Conservation (phyloP, 352 stramenopile genomes). For the Phytophthora cryptogea region DNA sequence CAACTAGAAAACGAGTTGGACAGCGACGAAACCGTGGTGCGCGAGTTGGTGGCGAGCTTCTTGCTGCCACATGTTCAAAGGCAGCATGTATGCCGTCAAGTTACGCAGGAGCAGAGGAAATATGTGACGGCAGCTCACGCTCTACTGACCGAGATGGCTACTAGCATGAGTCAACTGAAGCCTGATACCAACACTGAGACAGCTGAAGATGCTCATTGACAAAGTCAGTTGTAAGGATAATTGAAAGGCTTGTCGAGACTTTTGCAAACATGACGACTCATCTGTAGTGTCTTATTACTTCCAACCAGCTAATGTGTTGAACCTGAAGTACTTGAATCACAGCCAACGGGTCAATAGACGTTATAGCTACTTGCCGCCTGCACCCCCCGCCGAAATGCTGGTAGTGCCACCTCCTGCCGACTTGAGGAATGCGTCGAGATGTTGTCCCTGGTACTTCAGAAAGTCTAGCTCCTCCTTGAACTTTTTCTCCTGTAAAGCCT, state of each 20-base stretch:
- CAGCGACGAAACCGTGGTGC: conserved; percentile 64
- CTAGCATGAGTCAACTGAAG: conserved; percentile 21
- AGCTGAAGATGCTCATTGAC: conserved; percentile 8
- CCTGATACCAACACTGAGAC: neutral
- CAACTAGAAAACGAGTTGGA: conserved; percentile 54
- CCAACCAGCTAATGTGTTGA: neutral
- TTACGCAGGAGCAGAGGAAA: conserved; percentile 64
- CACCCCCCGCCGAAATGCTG: conserved; percentile 12
- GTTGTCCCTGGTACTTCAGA: conserved; percentile 95
- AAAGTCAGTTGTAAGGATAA: neutral
- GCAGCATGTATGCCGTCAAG: conserved; percentile 59
- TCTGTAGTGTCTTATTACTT: conserved; percentile 10
- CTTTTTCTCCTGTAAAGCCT: conserved; percentile 92
- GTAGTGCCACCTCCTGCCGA: conserved; percentile 65
- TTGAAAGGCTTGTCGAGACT: neutral
- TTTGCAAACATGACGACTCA: neutral
- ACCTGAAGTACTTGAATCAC: neutral
- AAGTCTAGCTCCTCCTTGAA: conserved; percentile 95
- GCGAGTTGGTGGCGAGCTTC: conserved; percentile 83
- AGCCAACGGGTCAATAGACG: neutral
- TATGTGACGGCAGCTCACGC: conserved; percentile 67
- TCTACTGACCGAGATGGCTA: conserved; percentile 54
- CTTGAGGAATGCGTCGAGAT: conserved; percentile 95
- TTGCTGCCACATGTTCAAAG: conserved; percentile 80
- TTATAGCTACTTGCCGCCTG: conserved; percentile 7